Percentiles rank a stretch among this genome's conserved stretches.
These are phyloP conservation scores for Cladorrhinum samala DNA, from an alignment of 495 filamentous ascomycete genomes.

Conservation along the genomic window DNA sequence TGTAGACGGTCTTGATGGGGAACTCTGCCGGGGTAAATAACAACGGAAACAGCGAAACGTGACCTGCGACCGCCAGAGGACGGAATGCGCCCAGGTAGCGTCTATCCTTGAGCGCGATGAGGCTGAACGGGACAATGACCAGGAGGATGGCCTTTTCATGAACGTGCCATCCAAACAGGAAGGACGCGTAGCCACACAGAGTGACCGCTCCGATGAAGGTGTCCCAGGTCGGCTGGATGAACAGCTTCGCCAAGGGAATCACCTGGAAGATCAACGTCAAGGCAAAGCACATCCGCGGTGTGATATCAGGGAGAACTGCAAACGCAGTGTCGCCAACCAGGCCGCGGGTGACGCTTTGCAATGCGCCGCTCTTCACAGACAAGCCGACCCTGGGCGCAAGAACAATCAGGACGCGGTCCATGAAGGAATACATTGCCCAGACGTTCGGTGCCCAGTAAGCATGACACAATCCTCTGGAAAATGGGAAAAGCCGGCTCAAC, in stretches of 20 bases:
- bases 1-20: slow-evolving; percentile 88
- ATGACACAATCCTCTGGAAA: slow-evolving; percentile 88
- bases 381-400: slow-evolving; percentile 78
- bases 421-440: slow-evolving; percentile 95
- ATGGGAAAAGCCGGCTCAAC: slow-evolving; percentile 80
- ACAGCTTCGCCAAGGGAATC: slow-evolving; percentile 76
- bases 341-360: slow-evolving; percentile 85
- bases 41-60: slow-evolving; percentile 91
- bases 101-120: slow-evolving; percentile 87
- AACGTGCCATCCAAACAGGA: slow-evolving; percentile 98
- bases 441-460: slow-evolving; percentile 98
- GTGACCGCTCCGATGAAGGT: slow-evolving; percentile 85
- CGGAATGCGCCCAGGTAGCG: slow-evolving; percentile 88
- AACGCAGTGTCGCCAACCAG: slow-evolving; percentile 94
- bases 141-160: slow-evolving; percentile 96
- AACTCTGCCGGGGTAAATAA: slow-evolving; percentile 90
- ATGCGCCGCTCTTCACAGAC: slow-evolving; percentile 60
- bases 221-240: slow-evolving; percentile 73
- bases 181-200: slow-evolving; percentile 93
- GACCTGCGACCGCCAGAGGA: slow-evolving; percentile 84
- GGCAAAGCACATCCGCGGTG: slow-evolving; percentile 70
- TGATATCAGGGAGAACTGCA: slow-evolving; percentile 83
- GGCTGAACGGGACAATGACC: slow-evolving; percentile 90
- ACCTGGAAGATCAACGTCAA: slow-evolving; percentile 79
- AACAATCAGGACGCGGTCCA: slow-evolving; percentile 72